Evolutionary conservation across 2,329 filamentous ascomycete species (phyloP).

Genomic region (Stachybotrys echinatus): DNA sequence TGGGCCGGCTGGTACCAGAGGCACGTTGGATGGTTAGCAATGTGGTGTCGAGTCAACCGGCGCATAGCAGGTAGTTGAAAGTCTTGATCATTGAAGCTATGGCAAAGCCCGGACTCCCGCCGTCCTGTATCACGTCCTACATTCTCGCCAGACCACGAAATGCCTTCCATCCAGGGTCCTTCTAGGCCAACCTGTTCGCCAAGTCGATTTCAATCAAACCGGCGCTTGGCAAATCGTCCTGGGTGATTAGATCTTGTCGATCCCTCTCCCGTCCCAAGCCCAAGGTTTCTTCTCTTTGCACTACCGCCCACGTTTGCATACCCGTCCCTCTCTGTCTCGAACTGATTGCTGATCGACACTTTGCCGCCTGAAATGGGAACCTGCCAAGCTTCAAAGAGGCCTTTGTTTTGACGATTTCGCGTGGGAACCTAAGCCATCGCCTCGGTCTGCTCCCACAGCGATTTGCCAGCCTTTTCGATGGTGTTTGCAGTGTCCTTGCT

Average conservation of each 20-base stretch:
- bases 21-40: too few relatives aligned
- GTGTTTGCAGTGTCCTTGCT: slow-evolving; percentile 53
- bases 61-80: too few relatives aligned
- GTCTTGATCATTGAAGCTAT: too few relatives aligned
- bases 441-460: slow-evolving; percentile 18
- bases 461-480: slow-evolving; percentile 40
- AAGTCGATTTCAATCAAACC: neutral
- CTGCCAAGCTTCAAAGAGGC: neutral
- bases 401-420: too few relatives aligned
- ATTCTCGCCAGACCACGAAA: too few relatives aligned
- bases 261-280: neutral
- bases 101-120: too few relatives aligned
- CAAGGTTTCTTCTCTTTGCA: too few relatives aligned
- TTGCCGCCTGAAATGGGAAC: neutral
- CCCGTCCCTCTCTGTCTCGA: neutral
- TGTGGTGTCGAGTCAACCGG: too few relatives aligned
- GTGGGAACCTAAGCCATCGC: too few relatives aligned
- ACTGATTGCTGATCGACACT: neutral
- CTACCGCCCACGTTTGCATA: neutral
- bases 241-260: neutral
- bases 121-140: too few relatives aligned
- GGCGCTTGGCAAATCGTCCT: neutral
- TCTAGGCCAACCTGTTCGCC: neutral
- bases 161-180: too few relatives aligned
- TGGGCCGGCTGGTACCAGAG: too few relatives aligned